A percentile compares a stretch with the other conserved stretches of the same genome.
Conservation (phyloP, 129 eudicot genomes). For the Sambucus nigra region DNA sequence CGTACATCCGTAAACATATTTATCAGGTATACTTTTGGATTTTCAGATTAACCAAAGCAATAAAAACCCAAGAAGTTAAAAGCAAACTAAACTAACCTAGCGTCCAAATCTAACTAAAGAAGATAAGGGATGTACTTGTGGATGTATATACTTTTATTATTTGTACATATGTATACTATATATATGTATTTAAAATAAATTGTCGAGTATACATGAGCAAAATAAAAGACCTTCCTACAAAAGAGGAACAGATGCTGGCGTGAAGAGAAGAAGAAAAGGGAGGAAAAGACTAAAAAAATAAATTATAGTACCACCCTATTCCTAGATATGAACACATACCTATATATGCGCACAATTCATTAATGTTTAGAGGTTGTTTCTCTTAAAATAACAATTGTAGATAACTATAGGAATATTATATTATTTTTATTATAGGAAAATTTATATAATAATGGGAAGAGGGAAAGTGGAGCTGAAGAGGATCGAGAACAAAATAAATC, state of each 20-base stretch:
- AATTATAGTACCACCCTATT: background rate
- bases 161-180: too few relatives aligned
- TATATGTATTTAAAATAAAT: too few relatives aligned
- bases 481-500: slow-evolving; percentile 41
- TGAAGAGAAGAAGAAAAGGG: background rate
- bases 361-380: too few relatives aligned
- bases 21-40: too few relatives aligned
- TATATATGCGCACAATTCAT: too few relatives aligned
- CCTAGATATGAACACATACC: too few relatives aligned
- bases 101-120: background rate
- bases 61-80: too few relatives aligned
- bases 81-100: too few relatives aligned
- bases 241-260: background rate
- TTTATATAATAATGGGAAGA: slow-evolving; percentile 29
- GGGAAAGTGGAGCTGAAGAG: slow-evolving; percentile 48
- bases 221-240: slow-evolving; percentile 6
- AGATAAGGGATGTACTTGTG: background rate
- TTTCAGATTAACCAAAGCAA: too few relatives aligned
- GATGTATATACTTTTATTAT: background rate
- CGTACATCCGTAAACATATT: too few relatives aligned
- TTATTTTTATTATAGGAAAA: too few relatives aligned
- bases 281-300: background rate
- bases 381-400: slow-evolving; percentile 8
- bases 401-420: too few relatives aligned
- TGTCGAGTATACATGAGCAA: background rate